phyloP scores from a whole-genome alignment of 2,329 filamentous ascomycete species.

The Arthrobotrys sinensis region DNA sequence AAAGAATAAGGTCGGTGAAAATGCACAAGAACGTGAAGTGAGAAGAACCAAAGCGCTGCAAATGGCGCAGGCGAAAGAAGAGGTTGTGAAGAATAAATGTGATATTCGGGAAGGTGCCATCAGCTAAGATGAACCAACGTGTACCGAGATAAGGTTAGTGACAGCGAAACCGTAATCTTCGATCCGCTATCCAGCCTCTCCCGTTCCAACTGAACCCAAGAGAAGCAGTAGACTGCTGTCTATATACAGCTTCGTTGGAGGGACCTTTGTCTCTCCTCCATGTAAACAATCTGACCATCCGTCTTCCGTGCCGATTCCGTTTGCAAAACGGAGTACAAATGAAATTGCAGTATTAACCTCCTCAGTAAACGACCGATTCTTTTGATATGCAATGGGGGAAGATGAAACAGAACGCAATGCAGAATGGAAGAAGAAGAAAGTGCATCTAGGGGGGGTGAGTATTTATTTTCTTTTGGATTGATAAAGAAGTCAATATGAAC shows the following conservation, averaged over 20 bases:
- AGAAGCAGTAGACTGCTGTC: constrained; percentile 60
- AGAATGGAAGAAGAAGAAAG: constrained; percentile 38
- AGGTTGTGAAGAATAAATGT: constrained; percentile 49
- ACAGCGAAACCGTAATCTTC: constrained; percentile 56
- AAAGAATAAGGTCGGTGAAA: constrained; percentile 33
- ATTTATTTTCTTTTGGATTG: constrained; percentile 62
- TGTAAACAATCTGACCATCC: constrained; percentile 60
- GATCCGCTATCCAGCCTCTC: constrained; percentile 60
- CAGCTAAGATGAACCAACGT: constrained; percentile 52
- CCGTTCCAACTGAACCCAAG: constrained; percentile 61
- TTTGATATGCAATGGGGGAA: constrained; percentile 54
- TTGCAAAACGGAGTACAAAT: constrained; percentile 60
- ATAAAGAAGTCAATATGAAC: constrained; percentile 52
- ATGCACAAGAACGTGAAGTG: constrained; percentile 50
- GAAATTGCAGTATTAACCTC: constrained; percentile 60
- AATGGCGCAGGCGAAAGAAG: constrained; percentile 23
- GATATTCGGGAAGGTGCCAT: constrained; percentile 50
- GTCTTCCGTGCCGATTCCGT: constrained; percentile 42
- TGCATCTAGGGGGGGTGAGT: constrained; percentile 59
- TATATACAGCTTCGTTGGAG: constrained; percentile 57
- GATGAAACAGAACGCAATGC: constrained; percentile 57
- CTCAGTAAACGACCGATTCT: constrained; percentile 60
- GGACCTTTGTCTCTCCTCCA: constrained; percentile 36
- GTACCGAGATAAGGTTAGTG: constrained; percentile 53
- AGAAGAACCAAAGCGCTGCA: constrained; percentile 11